Percentiles rank a stretch among this genome's conserved stretches.
Evolutionary conservation across 148 eudicot genomes (phyloP).

Genomic region (Cornus controversa): DNA sequence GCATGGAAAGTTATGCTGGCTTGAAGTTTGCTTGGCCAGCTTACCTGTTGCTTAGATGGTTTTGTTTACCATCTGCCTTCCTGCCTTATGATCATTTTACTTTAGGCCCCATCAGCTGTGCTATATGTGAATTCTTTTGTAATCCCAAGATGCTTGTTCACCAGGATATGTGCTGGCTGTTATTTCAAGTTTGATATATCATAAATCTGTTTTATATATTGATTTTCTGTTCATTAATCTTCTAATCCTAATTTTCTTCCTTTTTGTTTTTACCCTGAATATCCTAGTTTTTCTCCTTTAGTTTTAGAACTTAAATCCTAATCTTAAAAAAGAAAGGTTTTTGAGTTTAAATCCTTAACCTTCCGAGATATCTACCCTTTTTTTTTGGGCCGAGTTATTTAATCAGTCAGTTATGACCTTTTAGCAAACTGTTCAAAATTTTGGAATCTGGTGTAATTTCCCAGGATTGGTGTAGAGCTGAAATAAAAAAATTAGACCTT

Average conservation of each 20-base stretch:
- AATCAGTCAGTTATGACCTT: not conserved
- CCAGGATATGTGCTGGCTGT: not conserved
- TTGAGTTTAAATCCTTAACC: not conserved
- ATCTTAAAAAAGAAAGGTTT: too few species aligned
- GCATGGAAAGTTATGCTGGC: constrained; percentile 6
- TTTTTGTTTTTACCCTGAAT: not conserved
- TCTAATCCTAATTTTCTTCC: not conserved
- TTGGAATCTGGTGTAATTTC: not conserved
- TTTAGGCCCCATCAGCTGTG: not conserved
- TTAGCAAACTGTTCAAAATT: not conserved
- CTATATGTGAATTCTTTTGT: not conserved
- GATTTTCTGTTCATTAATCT: not conserved
- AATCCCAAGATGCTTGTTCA: not conserved
- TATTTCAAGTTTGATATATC: not conserved
- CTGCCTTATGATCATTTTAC: not conserved
- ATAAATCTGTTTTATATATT: not conserved
- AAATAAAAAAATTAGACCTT: not conserved
- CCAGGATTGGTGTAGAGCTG: not conserved
- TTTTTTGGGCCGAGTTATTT: not conserved
- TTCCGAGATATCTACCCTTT: not conserved
- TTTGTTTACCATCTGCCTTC: not conserved
- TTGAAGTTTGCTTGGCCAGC: constrained; percentile 1
- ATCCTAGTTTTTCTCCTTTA: not conserved
- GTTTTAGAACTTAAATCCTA: too few species aligned
- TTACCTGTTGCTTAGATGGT: not conserved